Conservation (phyloP, 2,329 filamentous ascomycete genomes). For the Nothophoma quercina region DNA sequence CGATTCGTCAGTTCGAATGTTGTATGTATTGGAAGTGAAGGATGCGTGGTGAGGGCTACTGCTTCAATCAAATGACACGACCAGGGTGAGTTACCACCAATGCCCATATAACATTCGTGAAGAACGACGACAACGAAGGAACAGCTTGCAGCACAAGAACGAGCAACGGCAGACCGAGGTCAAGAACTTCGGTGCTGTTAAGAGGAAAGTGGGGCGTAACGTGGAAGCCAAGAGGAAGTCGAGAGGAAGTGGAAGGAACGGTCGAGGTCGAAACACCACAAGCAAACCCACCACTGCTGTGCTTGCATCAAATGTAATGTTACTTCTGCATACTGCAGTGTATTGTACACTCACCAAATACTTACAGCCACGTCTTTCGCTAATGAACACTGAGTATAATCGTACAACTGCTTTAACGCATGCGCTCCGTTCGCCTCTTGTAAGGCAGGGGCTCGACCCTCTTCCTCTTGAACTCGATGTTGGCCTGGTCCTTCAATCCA, state of each 20-base stretch:
- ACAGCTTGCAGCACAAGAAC: not conserved
- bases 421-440: slow-evolving; percentile 63
- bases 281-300: not conserved
- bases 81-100: not conserved
- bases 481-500: slow-evolving; percentile 72
- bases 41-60: not conserved
- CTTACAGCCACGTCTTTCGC: slow-evolving; percentile 21
- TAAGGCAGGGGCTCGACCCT: slow-evolving; percentile 74
- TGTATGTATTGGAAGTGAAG: not conserved
- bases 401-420: slow-evolving; percentile 44
- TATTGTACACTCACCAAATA: slow-evolving; percentile 28
- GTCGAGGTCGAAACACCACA: not conserved
- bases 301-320: slow-evolving; percentile 6
- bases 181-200: not conserved
- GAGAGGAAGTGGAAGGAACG: slow-evolving; percentile 15
- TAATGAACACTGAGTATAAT: slow-evolving; percentile 3
- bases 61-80: not conserved
- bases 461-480: slow-evolving; percentile 85
- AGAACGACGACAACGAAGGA: not conserved
- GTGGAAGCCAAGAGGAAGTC: slow-evolving; percentile 1
- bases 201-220: slow-evolving; percentile 7
- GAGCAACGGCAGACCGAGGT: not conserved
- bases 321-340: slow-evolving; percentile 20
- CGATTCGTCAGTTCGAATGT: not conserved
- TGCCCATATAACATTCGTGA: not conserved